These are phyloP conservation scores for Elsinoe australis DNA, from an alignment of 2,329 filamentous ascomycete genomes.

Conservation along the genomic window DNA sequence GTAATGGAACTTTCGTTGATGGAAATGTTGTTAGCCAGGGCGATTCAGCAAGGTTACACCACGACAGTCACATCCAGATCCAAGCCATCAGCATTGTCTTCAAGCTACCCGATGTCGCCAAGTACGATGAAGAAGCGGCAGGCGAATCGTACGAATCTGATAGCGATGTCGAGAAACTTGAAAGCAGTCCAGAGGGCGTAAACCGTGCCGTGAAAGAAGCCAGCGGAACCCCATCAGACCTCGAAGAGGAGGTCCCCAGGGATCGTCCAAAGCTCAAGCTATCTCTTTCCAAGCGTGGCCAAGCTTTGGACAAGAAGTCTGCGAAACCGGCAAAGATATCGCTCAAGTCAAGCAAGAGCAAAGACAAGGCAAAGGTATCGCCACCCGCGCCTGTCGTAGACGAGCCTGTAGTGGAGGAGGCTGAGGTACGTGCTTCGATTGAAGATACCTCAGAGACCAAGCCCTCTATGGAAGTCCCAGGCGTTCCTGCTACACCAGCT, in stretches of 20 bases:
- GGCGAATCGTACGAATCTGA: constrained; percentile 18
- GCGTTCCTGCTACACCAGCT: constrained; percentile 18
- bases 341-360: constrained; percentile 14
- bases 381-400: constrained; percentile 15
- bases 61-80: constrained; percentile 62
- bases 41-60: constrained; percentile 51
- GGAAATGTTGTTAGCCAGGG: constrained; percentile 36
- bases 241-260: constrained; percentile 20
- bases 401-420: constrained; percentile 15
- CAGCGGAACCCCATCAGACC: constrained; percentile 34
- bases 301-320: constrained; percentile 19
- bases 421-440: constrained; percentile 19
- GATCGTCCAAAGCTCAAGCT: constrained; percentile 27
- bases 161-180: constrained; percentile 19
- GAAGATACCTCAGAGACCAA: constrained; percentile 17
- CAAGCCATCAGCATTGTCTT: constrained; percentile 63
- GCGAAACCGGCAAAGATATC: constrained; percentile 19
- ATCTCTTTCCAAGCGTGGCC: constrained; percentile 17
- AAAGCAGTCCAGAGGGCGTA: constrained; percentile 27
- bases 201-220: constrained; percentile 48
- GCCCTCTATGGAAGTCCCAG: constrained; percentile 9
- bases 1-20: constrained; percentile 63
- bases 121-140: constrained; percentile 50
- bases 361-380: constrained; percentile 19
- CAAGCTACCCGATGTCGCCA: constrained; percentile 56